Evolutionary conservation across 306 rosid species (phyloP).

Genomic region (Dryas drummondii): DNA sequence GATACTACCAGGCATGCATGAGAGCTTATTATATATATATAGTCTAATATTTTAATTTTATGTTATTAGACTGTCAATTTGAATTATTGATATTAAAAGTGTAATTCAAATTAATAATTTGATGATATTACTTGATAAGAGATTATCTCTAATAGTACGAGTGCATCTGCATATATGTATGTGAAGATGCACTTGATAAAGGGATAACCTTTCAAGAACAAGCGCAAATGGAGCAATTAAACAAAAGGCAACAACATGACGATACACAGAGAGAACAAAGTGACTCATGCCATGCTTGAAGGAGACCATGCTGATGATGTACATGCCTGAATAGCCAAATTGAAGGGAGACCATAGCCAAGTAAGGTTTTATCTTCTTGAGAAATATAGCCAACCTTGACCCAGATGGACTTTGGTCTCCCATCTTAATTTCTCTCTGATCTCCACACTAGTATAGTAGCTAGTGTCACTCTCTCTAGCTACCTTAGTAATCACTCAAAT

Average conservation of each 20-base stretch:
- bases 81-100: background rate
- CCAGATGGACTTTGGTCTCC: constrained; percentile 37
- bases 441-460: background rate
- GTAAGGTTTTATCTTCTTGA: constrained; percentile 63
- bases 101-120: too few species aligned
- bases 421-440: constrained; percentile 31
- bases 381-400: constrained; percentile 15
- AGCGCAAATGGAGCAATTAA: constrained; percentile 77
- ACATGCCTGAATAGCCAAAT: constrained; percentile 94
- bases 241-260: constrained; percentile 73
- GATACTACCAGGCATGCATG: too few species aligned
- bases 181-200: background rate
- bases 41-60: too few species aligned
- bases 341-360: constrained; percentile 85
- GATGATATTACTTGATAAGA: too few species aligned
- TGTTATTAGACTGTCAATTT: background rate
- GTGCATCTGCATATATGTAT: background rate
- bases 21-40: too few species aligned
- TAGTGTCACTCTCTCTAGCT: constrained; percentile 14
- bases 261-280: constrained; percentile 79
- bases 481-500: constrained; percentile 13
- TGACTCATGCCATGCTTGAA: constrained; percentile 92
- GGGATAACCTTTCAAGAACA: constrained; percentile 67
- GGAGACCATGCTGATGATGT: constrained; percentile 79
- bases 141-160: too few species aligned